phyloP scores from a whole-genome alignment of 2,329 filamentous ascomycete genomes.

The Sporothrix brasiliensis region DNA sequence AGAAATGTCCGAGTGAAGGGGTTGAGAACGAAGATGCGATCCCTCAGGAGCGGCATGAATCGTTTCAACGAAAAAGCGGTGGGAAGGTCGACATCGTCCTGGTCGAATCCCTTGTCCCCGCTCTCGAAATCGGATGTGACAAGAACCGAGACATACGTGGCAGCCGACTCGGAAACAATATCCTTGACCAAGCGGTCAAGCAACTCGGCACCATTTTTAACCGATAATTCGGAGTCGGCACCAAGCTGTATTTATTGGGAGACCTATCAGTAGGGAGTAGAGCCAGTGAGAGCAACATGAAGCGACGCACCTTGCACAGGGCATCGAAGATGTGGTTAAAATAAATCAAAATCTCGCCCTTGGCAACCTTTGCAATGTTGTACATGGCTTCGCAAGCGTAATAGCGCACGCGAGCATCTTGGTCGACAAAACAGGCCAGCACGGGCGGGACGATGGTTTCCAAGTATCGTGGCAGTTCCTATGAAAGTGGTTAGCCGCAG shows the following conservation, averaged over 20 bases:
- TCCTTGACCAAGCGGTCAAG: conserved; percentile 94
- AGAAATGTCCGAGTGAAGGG: conserved; percentile 94
- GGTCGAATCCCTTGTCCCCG: conserved; percentile 49
- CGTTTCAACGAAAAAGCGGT: conserved; percentile 88
- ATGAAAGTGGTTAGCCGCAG: background rate
- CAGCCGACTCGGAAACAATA: conserved; percentile 91
- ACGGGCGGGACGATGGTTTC: conserved; percentile 95
- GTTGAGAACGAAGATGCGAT: conserved; percentile 91
- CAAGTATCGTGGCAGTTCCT: conserved; percentile 91
- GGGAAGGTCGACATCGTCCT: conserved; percentile 58
- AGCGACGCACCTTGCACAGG: conserved; percentile 75
- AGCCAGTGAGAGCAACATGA: background rate
- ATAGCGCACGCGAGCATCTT: conserved; percentile 95
- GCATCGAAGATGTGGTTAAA: conserved; percentile 99
- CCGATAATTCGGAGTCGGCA: conserved; percentile 92
- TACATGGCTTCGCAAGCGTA: conserved; percentile 99
- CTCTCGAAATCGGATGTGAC: conserved; percentile 56
- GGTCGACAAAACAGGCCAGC: conserved; percentile 94
- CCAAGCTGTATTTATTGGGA: conserved; percentile 60
- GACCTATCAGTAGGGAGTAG: background rate
- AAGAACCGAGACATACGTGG: conserved; percentile 89
- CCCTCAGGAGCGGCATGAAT: conserved; percentile 91
- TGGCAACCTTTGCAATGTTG: conserved; percentile 98
- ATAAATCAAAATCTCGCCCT: conserved; percentile 94
- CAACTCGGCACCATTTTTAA: conserved; percentile 96